A percentile compares a stretch with the other conserved stretches of the same genome.
These are phyloP conservation scores for Thuidium tamariscinum DNA, from an alignment of 225 moss, liverwort and hornwort genomes.

Conservation along the genomic window DNA sequence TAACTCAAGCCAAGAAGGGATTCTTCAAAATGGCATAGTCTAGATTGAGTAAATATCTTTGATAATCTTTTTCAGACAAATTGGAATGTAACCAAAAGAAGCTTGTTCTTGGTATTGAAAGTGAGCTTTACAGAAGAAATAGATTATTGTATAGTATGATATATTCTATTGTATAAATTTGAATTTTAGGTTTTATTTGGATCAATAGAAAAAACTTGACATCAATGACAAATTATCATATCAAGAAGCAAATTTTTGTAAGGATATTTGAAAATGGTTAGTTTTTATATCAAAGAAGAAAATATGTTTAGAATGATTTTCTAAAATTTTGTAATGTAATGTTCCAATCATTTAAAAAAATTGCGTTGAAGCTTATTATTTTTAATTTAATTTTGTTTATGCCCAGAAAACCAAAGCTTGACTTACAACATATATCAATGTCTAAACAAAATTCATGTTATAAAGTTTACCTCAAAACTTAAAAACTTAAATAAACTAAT, in stretches of 20 bases:
- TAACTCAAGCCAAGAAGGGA: neutral
- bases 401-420: neutral
- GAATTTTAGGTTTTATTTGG: too few relatives aligned
- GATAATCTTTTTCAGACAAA: neutral
- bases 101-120: neutral
- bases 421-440: neutral
- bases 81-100: neutral
- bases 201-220: rapidly evolving
- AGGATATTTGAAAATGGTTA: too few relatives aligned
- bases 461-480: neutral
- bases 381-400: neutral
- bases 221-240: too few relatives aligned
- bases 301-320: too few relatives aligned
- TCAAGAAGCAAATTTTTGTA: too few relatives aligned
- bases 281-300: too few relatives aligned
- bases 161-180: too few relatives aligned
- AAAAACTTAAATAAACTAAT: neutral
- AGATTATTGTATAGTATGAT: too few relatives aligned
- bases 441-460: neutral
- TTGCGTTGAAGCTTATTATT: neutral
- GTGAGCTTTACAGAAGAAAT: neutral
- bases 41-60: too few relatives aligned
- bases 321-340: neutral
- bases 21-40: neutral
- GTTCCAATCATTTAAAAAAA: neutral